These are phyloP conservation scores for Boletellus sp. DNA, from an alignment of 1,284 basidiomycete species.

Conservation along the genomic window DNA sequence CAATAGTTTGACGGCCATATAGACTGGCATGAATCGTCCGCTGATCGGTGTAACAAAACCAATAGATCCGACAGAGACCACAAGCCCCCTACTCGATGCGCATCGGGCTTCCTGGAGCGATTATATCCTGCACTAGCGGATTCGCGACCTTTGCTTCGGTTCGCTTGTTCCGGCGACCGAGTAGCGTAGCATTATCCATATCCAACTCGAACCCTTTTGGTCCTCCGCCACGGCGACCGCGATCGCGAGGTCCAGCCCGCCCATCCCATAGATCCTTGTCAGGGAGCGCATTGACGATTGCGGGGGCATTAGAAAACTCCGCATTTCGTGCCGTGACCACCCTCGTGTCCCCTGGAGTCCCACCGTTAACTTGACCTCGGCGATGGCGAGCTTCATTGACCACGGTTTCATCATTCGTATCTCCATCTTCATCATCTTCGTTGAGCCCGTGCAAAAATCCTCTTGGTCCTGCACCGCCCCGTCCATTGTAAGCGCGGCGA, in stretches of 20 bases:
- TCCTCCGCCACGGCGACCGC: conserved; percentile 36
- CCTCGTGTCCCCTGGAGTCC: conserved; percentile 34
- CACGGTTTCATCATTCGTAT: conserved; percentile 46
- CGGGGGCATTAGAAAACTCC: conserved; percentile 31
- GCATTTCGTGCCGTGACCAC: conserved; percentile 34
- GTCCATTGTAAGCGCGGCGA: conserved; percentile 74
- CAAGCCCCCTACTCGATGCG: conserved; percentile 20
- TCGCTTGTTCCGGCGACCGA: conserved; percentile 65
- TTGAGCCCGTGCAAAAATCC: conserved; percentile 87
- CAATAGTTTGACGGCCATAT: not conserved
- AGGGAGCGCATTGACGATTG: conserved; percentile 13
- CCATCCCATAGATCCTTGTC: conserved; percentile 51
- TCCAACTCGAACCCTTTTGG: conserved; percentile 72
- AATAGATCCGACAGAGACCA: not conserved
- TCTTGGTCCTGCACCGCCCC: conserved; percentile 73
- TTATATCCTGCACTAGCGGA: conserved; percentile 36
- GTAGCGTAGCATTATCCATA: conserved; percentile 77
- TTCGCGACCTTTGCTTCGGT: conserved; percentile 33
- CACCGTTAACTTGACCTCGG: conserved; percentile 40
- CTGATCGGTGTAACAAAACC: not conserved
- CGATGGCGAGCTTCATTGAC: conserved; percentile 47
- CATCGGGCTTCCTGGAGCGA: conserved; percentile 40
- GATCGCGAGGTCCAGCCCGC: conserved; percentile 73
- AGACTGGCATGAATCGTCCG: not conserved
- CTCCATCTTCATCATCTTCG: conserved; percentile 77